phyloP scores from a whole-genome alignment of 2,329 filamentous ascomycete genomes.

The Pseudopyrenochaeta lycopersici region DNA sequence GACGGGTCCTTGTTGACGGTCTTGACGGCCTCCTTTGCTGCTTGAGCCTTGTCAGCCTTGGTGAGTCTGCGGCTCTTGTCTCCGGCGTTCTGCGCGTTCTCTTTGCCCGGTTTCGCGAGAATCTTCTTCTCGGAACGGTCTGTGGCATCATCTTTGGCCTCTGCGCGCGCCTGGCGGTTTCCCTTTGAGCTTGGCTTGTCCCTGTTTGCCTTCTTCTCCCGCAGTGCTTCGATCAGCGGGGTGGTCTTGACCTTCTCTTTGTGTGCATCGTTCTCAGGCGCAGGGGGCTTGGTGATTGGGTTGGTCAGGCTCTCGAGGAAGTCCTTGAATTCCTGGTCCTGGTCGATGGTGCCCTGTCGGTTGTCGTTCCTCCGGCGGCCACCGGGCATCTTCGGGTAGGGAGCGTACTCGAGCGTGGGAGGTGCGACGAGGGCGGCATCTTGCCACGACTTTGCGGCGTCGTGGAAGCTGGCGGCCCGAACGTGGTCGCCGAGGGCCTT shows the following conservation, averaged over 20 bases:
- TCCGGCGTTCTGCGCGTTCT: slow-evolving; percentile 33
- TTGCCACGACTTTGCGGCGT: slow-evolving; percentile 79
- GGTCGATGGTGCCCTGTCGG: slow-evolving; percentile 93
- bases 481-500: slow-evolving; percentile 74
- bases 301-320: slow-evolving; percentile 91
- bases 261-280: slow-evolving; percentile 62
- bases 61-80: slow-evolving; percentile 51
- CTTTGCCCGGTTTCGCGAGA: slow-evolving; percentile 44
- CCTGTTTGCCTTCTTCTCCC: slow-evolving; percentile 88
- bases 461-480: slow-evolving; percentile 75
- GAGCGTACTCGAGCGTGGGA: slow-evolving; percentile 81
- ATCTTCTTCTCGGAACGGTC: slow-evolving; percentile 58
- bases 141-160: slow-evolving; percentile 69
- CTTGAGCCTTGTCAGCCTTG: slow-evolving; percentile 69
- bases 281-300: slow-evolving; percentile 65
- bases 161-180: slow-evolving; percentile 66
- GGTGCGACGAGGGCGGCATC: slow-evolving; percentile 79
- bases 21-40: slow-evolving; percentile 69
- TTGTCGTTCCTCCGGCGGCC: slow-evolving; percentile 79
- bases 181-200: slow-evolving; percentile 63
- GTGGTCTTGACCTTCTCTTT: slow-evolving; percentile 79
- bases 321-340: slow-evolving; percentile 93
- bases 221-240: slow-evolving; percentile 86
- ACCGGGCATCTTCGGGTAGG: slow-evolving; percentile 83
- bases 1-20: slow-evolving; percentile 61